Conservation (phyloP, 768 basidiomycete species). For the Xerocomellus intermedius region DNA sequence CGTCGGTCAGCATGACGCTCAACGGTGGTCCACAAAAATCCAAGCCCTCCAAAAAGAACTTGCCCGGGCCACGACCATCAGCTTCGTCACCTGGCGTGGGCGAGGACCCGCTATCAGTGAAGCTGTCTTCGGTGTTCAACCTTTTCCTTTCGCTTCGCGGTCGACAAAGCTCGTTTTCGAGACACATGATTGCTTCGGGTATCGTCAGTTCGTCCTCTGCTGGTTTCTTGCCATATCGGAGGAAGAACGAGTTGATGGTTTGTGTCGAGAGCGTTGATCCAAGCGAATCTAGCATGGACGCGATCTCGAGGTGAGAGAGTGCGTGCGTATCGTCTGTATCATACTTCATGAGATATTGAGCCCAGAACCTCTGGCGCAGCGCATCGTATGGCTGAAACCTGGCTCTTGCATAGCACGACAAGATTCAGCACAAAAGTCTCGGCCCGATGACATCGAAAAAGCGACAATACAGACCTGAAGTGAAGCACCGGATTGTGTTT, state of each 20-base stretch:
- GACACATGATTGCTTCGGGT: conserved; percentile 76
- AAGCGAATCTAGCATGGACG: conserved; percentile 94
- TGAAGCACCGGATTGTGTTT: conserved; percentile 68
- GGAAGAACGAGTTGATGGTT: conserved; percentile 84
- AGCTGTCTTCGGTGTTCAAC: conserved; percentile 48
- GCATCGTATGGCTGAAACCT: conserved; percentile 96
- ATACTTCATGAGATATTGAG: conserved; percentile 84
- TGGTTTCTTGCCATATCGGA: conserved; percentile 60
- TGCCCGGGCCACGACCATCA: conserved; percentile 32
- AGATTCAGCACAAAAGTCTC: conserved; percentile 1
- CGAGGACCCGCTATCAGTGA: conserved; percentile 46
- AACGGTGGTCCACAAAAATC: conserved; percentile 61
- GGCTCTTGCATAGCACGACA: conserved; percentile 49
- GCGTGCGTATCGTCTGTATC: conserved; percentile 78
- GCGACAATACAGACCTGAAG: conserved; percentile 47
- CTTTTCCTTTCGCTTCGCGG: conserved; percentile 70
- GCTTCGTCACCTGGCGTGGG: conserved; percentile 50
- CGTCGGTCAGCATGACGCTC: conserved; percentile 29
- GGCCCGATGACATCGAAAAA: neutral
- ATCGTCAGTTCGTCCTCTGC: conserved; percentile 70
- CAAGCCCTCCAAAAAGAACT: conserved; percentile 48
- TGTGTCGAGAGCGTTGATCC: conserved; percentile 83
- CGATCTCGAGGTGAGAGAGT: conserved; percentile 82
- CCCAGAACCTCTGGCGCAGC: conserved; percentile 88
- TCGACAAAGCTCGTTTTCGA: conserved; percentile 81